Conservation (phyloP, 257 asterid species). For the Salvia rosmarinus region DNA sequence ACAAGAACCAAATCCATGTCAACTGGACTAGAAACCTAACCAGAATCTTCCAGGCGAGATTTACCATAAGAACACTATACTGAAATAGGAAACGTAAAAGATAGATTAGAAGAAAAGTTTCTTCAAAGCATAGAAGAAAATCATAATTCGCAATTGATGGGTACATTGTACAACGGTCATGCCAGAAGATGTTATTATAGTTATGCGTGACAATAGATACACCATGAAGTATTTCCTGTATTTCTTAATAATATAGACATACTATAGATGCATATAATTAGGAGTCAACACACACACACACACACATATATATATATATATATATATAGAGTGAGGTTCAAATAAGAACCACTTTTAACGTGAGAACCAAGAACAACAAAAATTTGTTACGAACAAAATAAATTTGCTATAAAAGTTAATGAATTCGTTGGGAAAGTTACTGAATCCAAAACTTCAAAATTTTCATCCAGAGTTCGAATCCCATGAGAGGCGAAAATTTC, state of each 20-base stretch:
- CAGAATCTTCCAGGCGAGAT: constrained; percentile 8
- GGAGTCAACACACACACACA: neutral
- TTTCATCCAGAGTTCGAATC: no score
- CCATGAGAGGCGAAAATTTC: no score
- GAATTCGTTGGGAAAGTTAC: no score
- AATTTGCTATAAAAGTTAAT: no score
- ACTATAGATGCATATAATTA: neutral
- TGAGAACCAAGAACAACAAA: no score
- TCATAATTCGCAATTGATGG: neutral
- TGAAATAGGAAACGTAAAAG: neutral
- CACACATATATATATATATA: no score
- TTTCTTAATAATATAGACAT: neutral
- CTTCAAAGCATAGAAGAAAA: neutral
- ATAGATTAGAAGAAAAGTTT: constrained; percentile 10
- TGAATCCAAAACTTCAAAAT: no score
- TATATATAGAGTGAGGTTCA: no score
- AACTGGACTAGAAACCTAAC: constrained; percentile 18
- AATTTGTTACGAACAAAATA: no score
- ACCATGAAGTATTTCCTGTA: neutral
- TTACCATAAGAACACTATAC: neutral
- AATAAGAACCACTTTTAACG: no score
- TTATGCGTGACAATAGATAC: neutral
- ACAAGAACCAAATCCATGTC: constrained; percentile 33
- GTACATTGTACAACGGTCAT: neutral
- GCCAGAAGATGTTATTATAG: neutral